Evolutionary conservation across 1,284 basidiomycete species (phyloP).

Genomic region (Coniferiporia sulphurascens): DNA sequence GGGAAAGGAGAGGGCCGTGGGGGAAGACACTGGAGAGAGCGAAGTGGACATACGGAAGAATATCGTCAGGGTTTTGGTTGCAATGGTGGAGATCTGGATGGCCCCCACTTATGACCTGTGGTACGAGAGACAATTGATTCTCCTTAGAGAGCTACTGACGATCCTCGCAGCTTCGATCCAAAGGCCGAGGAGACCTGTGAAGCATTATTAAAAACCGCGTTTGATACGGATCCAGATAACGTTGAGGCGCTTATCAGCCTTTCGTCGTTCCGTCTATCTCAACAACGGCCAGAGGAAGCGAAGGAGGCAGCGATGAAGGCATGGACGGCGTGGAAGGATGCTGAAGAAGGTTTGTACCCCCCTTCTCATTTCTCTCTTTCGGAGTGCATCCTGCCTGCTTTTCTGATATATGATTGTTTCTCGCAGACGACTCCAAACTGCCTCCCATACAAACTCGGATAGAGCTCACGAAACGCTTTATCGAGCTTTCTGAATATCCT

Average conservation of each 20-base stretch:
- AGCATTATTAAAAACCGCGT: conserved; percentile 63
- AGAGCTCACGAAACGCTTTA: conserved; percentile 74
- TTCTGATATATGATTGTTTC: neutral
- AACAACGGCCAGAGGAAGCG: conserved; percentile 79
- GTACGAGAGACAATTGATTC: conserved; percentile 38
- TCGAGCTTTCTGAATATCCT: conserved; percentile 72
- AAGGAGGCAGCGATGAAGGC: conserved; percentile 64
- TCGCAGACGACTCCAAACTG: conserved; percentile 60
- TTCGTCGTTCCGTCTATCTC: conserved; percentile 87
- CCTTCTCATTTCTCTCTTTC: neutral
- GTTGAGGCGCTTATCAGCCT: conserved; percentile 78
- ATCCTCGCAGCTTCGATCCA: conserved; percentile 64
- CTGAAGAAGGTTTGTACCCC: conserved; percentile 54
- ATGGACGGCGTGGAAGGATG: conserved; percentile 71
- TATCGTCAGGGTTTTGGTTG: conserved; percentile 80
- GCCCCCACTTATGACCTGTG: conserved; percentile 84
- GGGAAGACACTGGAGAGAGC: conserved; percentile 36
- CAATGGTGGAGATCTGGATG: conserved; percentile 97
- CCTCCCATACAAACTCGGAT: conserved; percentile 75
- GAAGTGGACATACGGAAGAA: conserved; percentile 66
- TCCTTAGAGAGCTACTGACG: neutral
- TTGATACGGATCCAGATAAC: conserved; percentile 74
- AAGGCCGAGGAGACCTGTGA: conserved; percentile 81
- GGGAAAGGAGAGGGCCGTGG: conserved; percentile 56
- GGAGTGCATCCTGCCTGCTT: conserved; percentile 1